Base-by-base conservation (phyloP, 2,329 filamentous ascomycete species). In the Sclerotinia glacialis region DNA sequence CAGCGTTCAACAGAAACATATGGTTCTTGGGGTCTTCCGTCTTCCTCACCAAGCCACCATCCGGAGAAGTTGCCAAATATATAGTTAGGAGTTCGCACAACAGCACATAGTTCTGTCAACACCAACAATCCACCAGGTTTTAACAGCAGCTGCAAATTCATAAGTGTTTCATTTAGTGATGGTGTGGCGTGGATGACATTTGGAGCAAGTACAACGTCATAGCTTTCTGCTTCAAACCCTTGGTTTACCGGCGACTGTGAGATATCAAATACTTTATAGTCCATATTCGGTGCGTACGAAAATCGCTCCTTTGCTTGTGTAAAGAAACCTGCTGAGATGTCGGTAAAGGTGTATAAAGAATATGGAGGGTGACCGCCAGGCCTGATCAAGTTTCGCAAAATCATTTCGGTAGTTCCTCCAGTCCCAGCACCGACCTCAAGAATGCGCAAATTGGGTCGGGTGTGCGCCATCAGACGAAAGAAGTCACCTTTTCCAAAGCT, bases 301-400 rank as follows among this genome's bases (percentile, higher is more conserved):
- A 70, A 69, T 4, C 64, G 26, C 31, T 70, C 66, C 44, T 69
- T n/a, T 14, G 3, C 50, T 53, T 26, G 50, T n/a, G 50, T 14
- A 62, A 80, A 79, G 67, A 79, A 75, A 5, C 70, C 70, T 2
- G 69, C 59, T 2, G 72, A 73, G 28, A 74, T 68, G 64, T 75
- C 73, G 7, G 73, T 74, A 60, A 69, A 74, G 18, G 50, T 64
- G 50, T 72, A 73, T 26, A 31, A 37, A 0, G 56, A 65, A 47
- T 67, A 73, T 53, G 65, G 50, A n/a, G 28, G 18, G 50, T 23
- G 28, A n/a, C 50, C 31, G 8, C 31, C 31, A 34, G 31, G 23
- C 5, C 50, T n/a, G 50, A n/a, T 28, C 12, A 53, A 21, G 23
- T 53, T 53, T 31, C 28, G 18, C 50, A 14, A 28, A 3, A 34